Percentiles rank a stretch among this genome's conserved stretches.
phyloP scores from a whole-genome alignment of 2,329 filamentous ascomycete species.

The Anisogramma anomala region DNA sequence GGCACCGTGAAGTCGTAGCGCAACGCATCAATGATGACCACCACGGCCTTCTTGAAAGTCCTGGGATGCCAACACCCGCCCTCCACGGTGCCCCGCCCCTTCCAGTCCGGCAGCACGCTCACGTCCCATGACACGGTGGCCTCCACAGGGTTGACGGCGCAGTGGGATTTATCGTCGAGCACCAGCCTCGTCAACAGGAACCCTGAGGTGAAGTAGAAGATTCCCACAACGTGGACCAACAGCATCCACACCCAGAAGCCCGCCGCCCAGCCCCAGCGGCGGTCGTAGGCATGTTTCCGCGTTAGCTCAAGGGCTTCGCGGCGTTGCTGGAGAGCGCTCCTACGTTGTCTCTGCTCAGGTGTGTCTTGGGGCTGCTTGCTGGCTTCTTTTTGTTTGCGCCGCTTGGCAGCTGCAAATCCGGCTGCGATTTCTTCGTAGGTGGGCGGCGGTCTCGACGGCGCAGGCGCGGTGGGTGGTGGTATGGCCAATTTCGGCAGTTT shows the following conservation, averaged over 20 bases:
- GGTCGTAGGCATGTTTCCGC: constrained; percentile 39
- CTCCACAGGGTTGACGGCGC: constrained; percentile 42
- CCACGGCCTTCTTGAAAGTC: constrained; percentile 80
- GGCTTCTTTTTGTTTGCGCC: constrained; percentile 34
- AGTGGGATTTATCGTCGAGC: constrained; percentile 64
- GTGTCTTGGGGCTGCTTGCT: constrained; percentile 17
- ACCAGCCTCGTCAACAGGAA: constrained; percentile 84
- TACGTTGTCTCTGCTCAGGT: constrained; percentile 20
- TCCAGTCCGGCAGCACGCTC: constrained; percentile 34
- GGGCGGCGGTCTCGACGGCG: constrained; percentile 19
- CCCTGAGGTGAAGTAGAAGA: constrained; percentile 87
- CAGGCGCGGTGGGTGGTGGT: no score
- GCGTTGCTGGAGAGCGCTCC: constrained; percentile 31
- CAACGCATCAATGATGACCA: constrained; percentile 84
- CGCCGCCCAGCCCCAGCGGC: constrained; percentile 45
- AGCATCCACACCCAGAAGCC: constrained; percentile 61
- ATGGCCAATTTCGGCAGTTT: constrained; percentile 13
- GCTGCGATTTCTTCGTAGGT: constrained; percentile 40
- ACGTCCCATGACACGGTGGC: constrained; percentile 26
- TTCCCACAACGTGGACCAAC: constrained; percentile 64
- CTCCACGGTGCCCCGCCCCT: constrained; percentile 32
- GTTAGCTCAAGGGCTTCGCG: constrained; percentile 36
- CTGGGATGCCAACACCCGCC: constrained; percentile 93
- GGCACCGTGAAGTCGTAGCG: constrained; percentile 96
- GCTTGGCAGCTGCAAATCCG: constrained; percentile 43